Percentiles rank a stretch among this genome's conserved stretches.
These are phyloP conservation scores for Fusarium protoensiforme DNA, from an alignment of 2,329 filamentous ascomycete species.

Conservation along the genomic window DNA sequence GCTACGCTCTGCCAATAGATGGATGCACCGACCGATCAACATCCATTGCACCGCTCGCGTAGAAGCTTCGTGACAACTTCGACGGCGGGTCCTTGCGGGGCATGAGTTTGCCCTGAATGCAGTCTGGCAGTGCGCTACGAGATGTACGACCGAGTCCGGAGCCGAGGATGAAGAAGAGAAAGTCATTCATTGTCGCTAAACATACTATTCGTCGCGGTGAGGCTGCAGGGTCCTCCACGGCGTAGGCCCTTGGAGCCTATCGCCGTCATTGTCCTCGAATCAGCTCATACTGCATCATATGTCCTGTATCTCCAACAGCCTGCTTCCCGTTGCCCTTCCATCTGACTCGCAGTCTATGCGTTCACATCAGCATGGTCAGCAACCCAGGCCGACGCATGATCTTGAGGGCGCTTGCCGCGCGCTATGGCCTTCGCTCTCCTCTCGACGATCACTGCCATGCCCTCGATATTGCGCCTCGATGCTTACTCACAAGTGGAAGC, in stretches of 20 bases:
- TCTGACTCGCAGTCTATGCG: constrained; percentile 1
- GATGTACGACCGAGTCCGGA: neutral
- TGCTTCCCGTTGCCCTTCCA: neutral
- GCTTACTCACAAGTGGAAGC: neutral
- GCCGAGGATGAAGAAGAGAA: neutral
- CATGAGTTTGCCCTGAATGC: constrained; percentile 9
- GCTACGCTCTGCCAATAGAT: constrained; percentile 14
- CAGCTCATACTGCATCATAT: constrained; percentile 20
- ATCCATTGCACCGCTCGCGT: constrained; percentile 5
- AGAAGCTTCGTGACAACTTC: neutral
- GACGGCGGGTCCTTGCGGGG: constrained; percentile 12
- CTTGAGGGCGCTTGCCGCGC: neutral
- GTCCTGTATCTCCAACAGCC: constrained; percentile 9
- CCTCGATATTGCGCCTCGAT: neutral
- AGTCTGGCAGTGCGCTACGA: neutral
- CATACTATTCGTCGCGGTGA: constrained; percentile 11
- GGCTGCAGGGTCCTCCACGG: constrained; percentile 1
- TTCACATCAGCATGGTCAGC: neutral
- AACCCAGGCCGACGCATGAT: neutral
- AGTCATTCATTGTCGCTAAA: constrained; percentile 21
- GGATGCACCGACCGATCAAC: constrained; percentile 6
- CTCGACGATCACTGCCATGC: neutral
- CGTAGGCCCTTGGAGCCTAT: constrained; percentile 1
- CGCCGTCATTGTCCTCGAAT: constrained; percentile 15
- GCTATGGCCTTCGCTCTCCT: neutral